phyloP scores from a whole-genome alignment of 2,329 filamentous ascomycete species.

The Graphium sp. region DNA sequence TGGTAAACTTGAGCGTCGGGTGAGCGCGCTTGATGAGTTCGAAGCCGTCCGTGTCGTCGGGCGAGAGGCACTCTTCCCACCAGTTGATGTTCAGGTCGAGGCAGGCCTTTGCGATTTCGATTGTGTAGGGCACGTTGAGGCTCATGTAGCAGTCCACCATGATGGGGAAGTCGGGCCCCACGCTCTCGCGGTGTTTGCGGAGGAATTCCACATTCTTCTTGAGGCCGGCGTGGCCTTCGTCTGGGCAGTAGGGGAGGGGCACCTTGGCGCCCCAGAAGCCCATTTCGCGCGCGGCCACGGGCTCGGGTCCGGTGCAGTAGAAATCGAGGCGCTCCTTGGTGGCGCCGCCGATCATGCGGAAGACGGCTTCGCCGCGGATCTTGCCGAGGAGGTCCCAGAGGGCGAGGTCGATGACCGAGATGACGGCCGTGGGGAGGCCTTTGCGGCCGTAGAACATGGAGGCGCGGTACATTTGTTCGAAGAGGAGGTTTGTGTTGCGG shows the following conservation, averaged over 20 bases:
- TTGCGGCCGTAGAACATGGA: conserved; percentile 97
- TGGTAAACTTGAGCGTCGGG: conserved; percentile 83
- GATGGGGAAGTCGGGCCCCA: conserved; percentile 80
- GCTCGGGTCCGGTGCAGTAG: conserved; percentile 87
- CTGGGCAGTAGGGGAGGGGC: conserved; percentile 74
- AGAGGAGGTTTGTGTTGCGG: conserved; percentile 77
- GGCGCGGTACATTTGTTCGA: conserved; percentile 90
- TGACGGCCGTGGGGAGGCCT: conserved; percentile 75
- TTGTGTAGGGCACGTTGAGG: conserved; percentile 81
- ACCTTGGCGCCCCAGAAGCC: conserved; percentile 89
- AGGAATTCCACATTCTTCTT: conserved; percentile 85
- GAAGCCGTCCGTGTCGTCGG: conserved; percentile 85
- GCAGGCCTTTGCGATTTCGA: conserved; percentile 73
- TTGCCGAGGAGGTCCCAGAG: conserved; percentile 89
- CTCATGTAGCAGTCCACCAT: conserved; percentile 98
- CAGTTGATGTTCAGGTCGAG: conserved; percentile 81
- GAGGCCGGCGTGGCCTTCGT: conserved; percentile 67
- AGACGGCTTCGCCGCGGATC: conserved; percentile 81
- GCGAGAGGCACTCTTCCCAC: conserved; percentile 90
- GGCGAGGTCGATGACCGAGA: conserved; percentile 85
- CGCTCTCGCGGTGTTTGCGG: conserved; percentile 63
- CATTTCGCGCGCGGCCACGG: conserved; percentile 62
- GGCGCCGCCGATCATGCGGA: conserved; percentile 85
- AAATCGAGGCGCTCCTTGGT: conserved; percentile 72
- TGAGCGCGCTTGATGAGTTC: conserved; percentile 81